Evolutionary conservation across 192 early-diverging fungal genomes (phyloP), one percentile per base, ranked within the genome.

Genomic region (Backusella tarrabulga): DNA sequence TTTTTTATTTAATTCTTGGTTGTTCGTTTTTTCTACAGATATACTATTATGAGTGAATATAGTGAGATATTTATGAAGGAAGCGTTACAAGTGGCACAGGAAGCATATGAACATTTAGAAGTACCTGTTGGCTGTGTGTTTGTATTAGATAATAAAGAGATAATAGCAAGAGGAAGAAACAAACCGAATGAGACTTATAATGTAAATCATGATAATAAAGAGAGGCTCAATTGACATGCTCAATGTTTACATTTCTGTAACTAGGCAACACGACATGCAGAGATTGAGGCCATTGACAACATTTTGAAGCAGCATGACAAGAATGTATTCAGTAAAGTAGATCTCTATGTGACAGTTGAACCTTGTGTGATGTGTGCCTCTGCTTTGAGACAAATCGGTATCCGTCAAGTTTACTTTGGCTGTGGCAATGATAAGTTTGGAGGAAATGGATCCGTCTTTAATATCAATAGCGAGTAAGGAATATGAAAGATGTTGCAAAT

Each of bases 301-400:
- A 93, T 99, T 80, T 86, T 76, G 73, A 68, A 67, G 6, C 41
- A 69, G 17, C 72, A 82, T 34, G 26, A 83, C 68, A 71, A 76
- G 41, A 83, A 75, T 40, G 73, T 76, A 26, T 71, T 84, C 7
- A 77, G 83, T 23, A 74, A 88, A 0, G 89, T 88, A 29, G 91
- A 90, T 46, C 84, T 99, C 29, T 99, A 98, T 82, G 98, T 99
- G 17, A 97, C 98, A 0, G 96, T 99, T 0, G 98, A 98, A 81
- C 97, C 98, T 0, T 99, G 98, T 80, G 86, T 99, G 5, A 99
- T 98, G 98, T 99, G 97, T 72, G 96, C 96, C 0, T 91, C 95
- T 50, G 98, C 97, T 6, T 80, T 98, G 70, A 80, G 97, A 14
- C 93, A 94, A 74, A 75, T 97, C 29, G 82, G 90, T 1, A 89